phyloP scores from a whole-genome alignment of 495 filamentous ascomycete species.

The Parmelia sp. region DNA sequence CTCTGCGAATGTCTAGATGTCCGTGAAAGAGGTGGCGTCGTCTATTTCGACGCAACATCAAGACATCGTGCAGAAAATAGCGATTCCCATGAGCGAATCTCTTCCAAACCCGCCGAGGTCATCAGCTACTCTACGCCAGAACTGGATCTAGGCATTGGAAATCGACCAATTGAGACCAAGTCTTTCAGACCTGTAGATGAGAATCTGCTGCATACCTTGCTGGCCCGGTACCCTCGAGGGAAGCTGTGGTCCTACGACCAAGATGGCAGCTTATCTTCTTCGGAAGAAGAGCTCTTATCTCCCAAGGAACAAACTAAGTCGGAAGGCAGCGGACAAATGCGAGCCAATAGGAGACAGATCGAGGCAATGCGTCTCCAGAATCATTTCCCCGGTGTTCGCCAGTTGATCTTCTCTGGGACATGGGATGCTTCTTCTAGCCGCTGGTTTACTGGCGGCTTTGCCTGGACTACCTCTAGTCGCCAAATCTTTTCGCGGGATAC shows the following conservation, averaged over 20 bases:
- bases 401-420: conserved; percentile 41
- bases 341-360: conserved; percentile 31
- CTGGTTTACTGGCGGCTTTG: conserved; percentile 64
- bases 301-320: conserved; percentile 20
- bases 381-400: conserved; percentile 37
- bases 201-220: conserved; percentile 43
- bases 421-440: conserved; percentile 61
- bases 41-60: conserved; percentile 42
- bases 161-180: conserved; percentile 16
- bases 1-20: conserved; percentile 52
- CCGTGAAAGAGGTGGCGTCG: conserved; percentile 44
- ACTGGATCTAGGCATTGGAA: conserved; percentile 1
- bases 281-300: conserved; percentile 30
- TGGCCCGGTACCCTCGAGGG: conserved; percentile 55
- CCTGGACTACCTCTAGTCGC: conserved; percentile 44
- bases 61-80: conserved; percentile 8
- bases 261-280: conserved; percentile 32
- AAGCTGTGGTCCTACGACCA: conserved; percentile 53
- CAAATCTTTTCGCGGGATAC: conserved; percentile 38
- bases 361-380: conserved; percentile 41
- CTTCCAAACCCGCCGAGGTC: conserved; percentile 22
- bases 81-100: conserved; percentile 10
- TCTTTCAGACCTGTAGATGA: conserved; percentile 34
- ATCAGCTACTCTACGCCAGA: conserved; percentile 20
- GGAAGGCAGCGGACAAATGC: conserved; percentile 25